Percentiles rank a stretch among this genome's conserved stretches.
These are phyloP conservation scores for Knufia petricola DNA, from an alignment of 2,329 filamentous ascomycete species.

Conservation along the genomic window DNA sequence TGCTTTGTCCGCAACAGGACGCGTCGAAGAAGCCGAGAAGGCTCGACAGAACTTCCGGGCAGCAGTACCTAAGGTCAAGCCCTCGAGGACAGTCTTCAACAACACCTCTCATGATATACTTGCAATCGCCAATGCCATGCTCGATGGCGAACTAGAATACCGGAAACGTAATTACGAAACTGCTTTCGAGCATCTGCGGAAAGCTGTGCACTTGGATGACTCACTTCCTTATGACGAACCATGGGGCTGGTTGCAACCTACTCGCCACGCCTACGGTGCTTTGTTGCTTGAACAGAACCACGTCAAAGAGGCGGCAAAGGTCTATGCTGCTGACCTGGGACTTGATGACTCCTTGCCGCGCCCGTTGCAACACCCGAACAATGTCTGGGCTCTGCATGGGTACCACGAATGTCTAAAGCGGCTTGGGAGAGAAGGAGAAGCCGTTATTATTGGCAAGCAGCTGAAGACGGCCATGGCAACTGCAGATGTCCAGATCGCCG, in stretches of 20 bases:
- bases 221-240: conserved; percentile 61
- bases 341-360: conserved; percentile 52
- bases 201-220: conserved; percentile 52
- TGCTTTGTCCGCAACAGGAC: conserved; percentile 51
- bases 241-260: conserved; percentile 72
- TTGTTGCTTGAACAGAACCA: conserved; percentile 57
- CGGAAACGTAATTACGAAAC: conserved; percentile 47
- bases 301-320: conserved; percentile 45
- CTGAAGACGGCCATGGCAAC: conserved; percentile 44
- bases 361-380: conserved; percentile 58
- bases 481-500: conserved; percentile 50
- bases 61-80: conserved; percentile 45
- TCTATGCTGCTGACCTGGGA: conserved; percentile 55
- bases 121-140: conserved; percentile 52
- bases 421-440: conserved; percentile 42
- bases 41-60: conserved; percentile 44
- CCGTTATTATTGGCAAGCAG: conserved; percentile 39
- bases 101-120: conserved; percentile 58
- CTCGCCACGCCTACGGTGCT: conserved; percentile 60
- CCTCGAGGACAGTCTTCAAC: conserved; percentile 57
- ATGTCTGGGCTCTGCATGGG: conserved; percentile 67
- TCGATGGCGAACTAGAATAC: conserved; percentile 66
- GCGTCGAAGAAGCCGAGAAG: conserved; percentile 45
- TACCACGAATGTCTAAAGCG: conserved; percentile 59
- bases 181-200: conserved; percentile 52